Percentiles rank a stretch among this genome's conserved stretches.
These are phyloP conservation scores for Fragilaria radians DNA, from an alignment of 108 stramenopile genomes.

Conservation along the genomic window DNA sequence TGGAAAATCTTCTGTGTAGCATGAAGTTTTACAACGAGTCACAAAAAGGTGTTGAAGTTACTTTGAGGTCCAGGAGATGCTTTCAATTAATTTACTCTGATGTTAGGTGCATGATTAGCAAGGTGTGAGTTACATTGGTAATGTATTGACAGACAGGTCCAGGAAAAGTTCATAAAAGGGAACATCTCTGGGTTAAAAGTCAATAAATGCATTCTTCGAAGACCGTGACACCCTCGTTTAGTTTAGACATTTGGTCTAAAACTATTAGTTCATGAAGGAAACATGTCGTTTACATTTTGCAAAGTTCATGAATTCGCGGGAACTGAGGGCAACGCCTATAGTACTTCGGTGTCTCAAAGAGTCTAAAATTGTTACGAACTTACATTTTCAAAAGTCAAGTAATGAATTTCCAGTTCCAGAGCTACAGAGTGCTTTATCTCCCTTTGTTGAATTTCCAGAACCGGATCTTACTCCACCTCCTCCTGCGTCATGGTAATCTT, in stretches of 20 bases:
- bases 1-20: too few species aligned
- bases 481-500: slow-evolving; percentile 47
- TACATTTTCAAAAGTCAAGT: slow-evolving; percentile 45
- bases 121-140: too few species aligned
- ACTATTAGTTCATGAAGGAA: slow-evolving; percentile 25
- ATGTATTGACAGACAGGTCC: slow-evolving; percentile 72
- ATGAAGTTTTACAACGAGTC: too few species aligned
- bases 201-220: slow-evolving; percentile 52
- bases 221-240: slow-evolving; percentile 53
- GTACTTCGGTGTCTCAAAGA: slow-evolving; percentile 24
- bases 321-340: slow-evolving; percentile 50
- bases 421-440: slow-evolving; percentile 24
- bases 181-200: slow-evolving; percentile 50
- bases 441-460: slow-evolving; percentile 15
- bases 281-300: slow-evolving; percentile 33
- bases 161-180: slow-evolving; percentile 26
- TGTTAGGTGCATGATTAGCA: too few species aligned
- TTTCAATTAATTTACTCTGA: too few species aligned
- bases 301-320: slow-evolving; percentile 8
- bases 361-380: neutral
- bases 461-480: slow-evolving; percentile 46
- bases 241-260: slow-evolving; percentile 11
- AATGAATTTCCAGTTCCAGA: slow-evolving; percentile 18
- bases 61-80: too few species aligned
- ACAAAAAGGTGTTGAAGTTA: too few species aligned